Base-by-base conservation (phyloP, 306 rosid species). In the Adenanthera pavonina region DNA sequence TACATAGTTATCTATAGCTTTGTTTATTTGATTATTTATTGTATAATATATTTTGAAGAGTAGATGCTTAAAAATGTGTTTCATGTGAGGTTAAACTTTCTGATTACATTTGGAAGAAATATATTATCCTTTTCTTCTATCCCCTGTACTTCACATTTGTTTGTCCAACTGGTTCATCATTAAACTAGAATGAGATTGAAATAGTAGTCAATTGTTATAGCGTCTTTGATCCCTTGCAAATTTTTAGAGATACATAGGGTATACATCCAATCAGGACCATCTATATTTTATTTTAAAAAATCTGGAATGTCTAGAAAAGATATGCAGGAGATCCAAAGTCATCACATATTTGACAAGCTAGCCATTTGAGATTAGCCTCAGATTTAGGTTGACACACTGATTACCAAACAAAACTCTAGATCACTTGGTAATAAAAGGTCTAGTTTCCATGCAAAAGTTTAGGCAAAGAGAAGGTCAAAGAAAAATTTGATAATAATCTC, bases 91-190 rank as follows among this genome's bases (percentile, higher is more conserved):
- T 95, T 69, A 95, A 92, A 76, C 91, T 95, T 35, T 95, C 99
- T 12, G 93, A 95, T 11, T 95, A 95, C 79, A 93, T 95, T 86
- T 98, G 99, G 57, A 95, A 95, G 90, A 95, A 95, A 86, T 93
- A 95, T 77, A 97, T 95, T 84, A 81, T 95, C 82, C 99, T 93
- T 72, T 95, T 93, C 88, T 95, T 93, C 93, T 95, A 93, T 83
- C 99, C 99, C 7, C 81, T 95, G 91, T 98, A 95, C 85, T 95
- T 95, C 88, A 95, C 99, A 36, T 95, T 95, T 85, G 99, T 95
- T 76, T 93, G 98, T 52, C 99, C 99, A 5, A 95, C 99, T 79
- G 97, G 99, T 93, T 81, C 65, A 90, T 70, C 76, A 33, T 74
- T 67, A n/a, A 46, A 72, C 73, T 78, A 52, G 68, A 56, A n/a